Conservation (phyloP, 2,329 filamentous ascomycete species). For the Sarocladiaceae sp. region DNA sequence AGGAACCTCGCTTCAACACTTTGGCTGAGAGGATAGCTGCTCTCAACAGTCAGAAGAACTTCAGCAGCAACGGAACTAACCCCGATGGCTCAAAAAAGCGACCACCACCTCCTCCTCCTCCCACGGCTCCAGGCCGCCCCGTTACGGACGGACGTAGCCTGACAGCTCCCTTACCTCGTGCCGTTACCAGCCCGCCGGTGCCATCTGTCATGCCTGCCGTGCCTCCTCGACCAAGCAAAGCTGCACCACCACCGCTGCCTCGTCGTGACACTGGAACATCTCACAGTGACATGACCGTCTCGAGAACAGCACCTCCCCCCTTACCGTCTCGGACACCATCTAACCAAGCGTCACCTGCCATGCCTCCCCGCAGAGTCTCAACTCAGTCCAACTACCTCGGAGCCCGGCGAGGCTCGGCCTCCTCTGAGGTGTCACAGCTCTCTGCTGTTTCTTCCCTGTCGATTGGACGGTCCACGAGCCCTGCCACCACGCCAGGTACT, state of each 20-base stretch:
- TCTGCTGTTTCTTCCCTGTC: constrained; percentile 52
- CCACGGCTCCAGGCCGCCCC: constrained; percentile 36
- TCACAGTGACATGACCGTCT: constrained; percentile 11
- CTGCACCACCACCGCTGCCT: constrained; percentile 31
- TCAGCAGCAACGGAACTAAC: constrained; percentile 29
- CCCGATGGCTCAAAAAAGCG: constrained; percentile 38
- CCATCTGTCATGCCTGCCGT: constrained; percentile 34
- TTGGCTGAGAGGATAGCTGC: constrained; percentile 61
- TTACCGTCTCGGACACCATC: constrained; percentile 28
- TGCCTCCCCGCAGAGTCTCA: constrained; percentile 47
- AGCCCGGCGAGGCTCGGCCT: constrained; percentile 49
- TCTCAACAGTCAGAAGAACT: constrained; percentile 58
- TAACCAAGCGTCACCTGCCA: constrained; percentile 35
- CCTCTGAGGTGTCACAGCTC: constrained; percentile 52
- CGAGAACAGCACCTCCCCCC: constrained; percentile 25
- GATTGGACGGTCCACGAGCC: constrained; percentile 38
- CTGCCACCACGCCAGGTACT: constrained; percentile 44
- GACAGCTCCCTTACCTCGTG: constrained; percentile 23
- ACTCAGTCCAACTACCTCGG: constrained; percentile 34
- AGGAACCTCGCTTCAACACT: constrained; percentile 58
- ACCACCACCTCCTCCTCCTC: constrained; percentile 18
- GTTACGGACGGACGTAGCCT: constrained; percentile 30
- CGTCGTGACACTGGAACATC: constrained; percentile 21
- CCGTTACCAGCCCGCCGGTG: constrained; percentile 11
- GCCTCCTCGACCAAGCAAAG: constrained; percentile 32